phyloP scores from a whole-genome alignment of 2,329 filamentous ascomycete genomes.

The Colletotrichum acutatum region DNA sequence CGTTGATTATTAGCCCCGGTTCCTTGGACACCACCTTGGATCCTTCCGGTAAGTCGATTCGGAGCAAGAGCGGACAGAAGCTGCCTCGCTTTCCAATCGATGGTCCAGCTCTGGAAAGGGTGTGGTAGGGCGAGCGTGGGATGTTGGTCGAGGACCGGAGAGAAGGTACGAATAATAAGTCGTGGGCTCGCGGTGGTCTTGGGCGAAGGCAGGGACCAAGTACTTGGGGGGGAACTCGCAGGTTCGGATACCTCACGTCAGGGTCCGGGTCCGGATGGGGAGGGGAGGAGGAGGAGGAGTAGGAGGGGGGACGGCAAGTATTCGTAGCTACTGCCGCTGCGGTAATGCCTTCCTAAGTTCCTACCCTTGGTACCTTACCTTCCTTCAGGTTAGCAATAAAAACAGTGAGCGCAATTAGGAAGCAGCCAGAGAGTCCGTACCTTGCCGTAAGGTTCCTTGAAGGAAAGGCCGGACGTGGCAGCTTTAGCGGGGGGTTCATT shows the following conservation, averaged over 20 bases:
- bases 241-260: background rate
- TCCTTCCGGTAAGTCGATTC: conserved; percentile 20
- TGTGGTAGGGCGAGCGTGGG: background rate
- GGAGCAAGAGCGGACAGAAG: background rate
- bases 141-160: background rate
- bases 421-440: conserved; percentile 1
- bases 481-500: conserved; percentile 34
- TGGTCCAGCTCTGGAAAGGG: background rate
- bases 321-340: background rate
- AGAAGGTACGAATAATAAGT: background rate
- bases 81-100: background rate
- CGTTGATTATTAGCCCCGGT: background rate
- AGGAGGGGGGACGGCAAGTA: background rate
- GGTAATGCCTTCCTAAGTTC: too few species aligned
- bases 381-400: too few species aligned
- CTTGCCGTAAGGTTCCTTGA: conserved; percentile 5
- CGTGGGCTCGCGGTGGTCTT: background rate
- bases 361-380: too few species aligned
- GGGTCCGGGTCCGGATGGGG: background rate
- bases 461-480: conserved; percentile 35
- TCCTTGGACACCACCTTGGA: conserved; percentile 1
- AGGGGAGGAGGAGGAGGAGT: background rate
- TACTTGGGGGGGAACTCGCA: background rate
- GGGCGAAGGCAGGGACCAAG: background rate
- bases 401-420: background rate